Conservation (phyloP, 202 grass and related monocot species). For the Hordeum pubiflorum region DNA sequence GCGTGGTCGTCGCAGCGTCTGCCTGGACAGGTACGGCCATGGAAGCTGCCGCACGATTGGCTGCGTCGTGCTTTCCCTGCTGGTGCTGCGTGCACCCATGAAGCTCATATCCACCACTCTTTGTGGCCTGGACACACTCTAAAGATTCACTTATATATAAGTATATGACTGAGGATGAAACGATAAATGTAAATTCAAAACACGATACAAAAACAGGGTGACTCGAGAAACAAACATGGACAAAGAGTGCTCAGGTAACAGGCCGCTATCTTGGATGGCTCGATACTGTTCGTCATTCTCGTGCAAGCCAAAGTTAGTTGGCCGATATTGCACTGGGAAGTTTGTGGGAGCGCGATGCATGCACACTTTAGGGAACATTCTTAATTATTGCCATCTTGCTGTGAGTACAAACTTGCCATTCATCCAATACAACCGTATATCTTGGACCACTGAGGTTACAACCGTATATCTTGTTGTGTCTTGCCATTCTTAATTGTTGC, state of each 20-base stretch:
- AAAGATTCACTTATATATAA: no score
- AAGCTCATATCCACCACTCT: neutral
- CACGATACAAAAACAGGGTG: neutral
- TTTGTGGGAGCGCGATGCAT: neutral
- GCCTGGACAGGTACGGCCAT: neutral
- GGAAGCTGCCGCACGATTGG: constrained; percentile 30
- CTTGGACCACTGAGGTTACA: neutral
- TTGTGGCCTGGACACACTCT: neutral
- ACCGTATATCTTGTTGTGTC: no score
- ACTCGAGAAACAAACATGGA: neutral
- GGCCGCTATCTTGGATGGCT: neutral
- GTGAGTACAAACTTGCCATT: neutral
- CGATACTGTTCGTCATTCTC: neutral
- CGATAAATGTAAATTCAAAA: neutral
- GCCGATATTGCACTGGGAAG: neutral
- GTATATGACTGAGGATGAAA: no score
- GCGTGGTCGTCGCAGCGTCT: neutral
- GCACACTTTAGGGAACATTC: neutral
- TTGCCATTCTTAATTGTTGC: neutral
- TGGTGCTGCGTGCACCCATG: constrained; percentile 1
- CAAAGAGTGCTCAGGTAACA: neutral
- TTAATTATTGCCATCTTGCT: neutral
- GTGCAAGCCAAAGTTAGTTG: neutral
- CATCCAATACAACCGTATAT: neutral
- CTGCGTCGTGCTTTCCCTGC: neutral